A percentile compares a stretch with the other conserved stretches of the same genome.
phyloP scores from a whole-genome alignment of 2,329 filamentous ascomycete genomes.

The Rutstroemia sp. region DNA sequence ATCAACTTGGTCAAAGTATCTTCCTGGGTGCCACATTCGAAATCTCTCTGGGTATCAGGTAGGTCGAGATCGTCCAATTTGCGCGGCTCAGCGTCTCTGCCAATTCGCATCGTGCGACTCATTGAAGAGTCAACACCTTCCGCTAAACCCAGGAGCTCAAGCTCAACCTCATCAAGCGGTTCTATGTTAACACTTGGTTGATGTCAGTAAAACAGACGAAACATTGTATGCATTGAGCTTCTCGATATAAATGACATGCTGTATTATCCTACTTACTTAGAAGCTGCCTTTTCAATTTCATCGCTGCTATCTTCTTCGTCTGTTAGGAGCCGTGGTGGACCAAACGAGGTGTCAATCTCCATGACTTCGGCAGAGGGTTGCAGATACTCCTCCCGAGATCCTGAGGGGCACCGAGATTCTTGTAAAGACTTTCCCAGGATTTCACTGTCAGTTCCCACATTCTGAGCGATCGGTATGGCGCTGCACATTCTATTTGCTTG shows the following conservation, averaged over 20 bases:
- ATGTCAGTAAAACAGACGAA: neutral
- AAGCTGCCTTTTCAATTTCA: neutral
- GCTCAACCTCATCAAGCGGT: neutral
- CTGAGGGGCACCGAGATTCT: too few relatives aligned
- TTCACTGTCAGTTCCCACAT: too few relatives aligned
- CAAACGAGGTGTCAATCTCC: neutral
- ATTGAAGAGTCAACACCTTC: neutral
- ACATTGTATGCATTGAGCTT: too few relatives aligned
- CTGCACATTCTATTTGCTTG: too few relatives aligned
- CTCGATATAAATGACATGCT: too few relatives aligned
- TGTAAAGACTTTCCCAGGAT: too few relatives aligned
- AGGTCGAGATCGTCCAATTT: neutral
- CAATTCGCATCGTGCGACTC: too few relatives aligned
- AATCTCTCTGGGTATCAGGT: constrained; percentile 1
- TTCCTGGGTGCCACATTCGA: neutral
- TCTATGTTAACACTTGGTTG: neutral
- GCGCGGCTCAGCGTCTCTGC: neutral
- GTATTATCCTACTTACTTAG: too few relatives aligned
- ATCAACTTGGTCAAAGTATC: neutral
- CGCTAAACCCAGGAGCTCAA: neutral
- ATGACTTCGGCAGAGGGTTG: neutral
- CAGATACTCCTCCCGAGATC: too few relatives aligned
- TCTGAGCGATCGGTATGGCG: too few relatives aligned
- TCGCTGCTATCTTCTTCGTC: neutral
- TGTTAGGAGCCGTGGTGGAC: neutral